Evolutionary conservation across 371 early-diverging fungal species (phyloP), one percentile per base, ranked within the genome.

Genomic region (Mucor indicus): DNA sequence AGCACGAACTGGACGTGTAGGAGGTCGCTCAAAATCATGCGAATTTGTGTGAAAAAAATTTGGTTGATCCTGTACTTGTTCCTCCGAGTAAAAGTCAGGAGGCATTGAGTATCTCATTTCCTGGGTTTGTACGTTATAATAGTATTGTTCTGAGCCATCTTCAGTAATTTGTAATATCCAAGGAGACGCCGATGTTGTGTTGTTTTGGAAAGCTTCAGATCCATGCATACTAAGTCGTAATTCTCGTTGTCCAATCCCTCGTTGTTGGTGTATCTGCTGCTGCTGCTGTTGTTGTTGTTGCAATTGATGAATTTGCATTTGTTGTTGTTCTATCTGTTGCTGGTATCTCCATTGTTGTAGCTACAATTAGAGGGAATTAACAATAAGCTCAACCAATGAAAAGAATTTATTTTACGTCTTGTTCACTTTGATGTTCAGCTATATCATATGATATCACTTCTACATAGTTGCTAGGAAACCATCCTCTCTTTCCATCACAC

Each of bases 381-480:
- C 29, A 27, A 27, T 5, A 7, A 27, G 11, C 11, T 27, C 7
- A 5, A 16, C 10, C n/a, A 1, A 38, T 5, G 29, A 38, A 19
- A 38, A 29, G 19, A 4, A 19, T 55, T n/a, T 35, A 50, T 43
- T 15, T 55, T 71, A 42, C 16, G 8, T 16, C 50, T 13, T 21
- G 53, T 30, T 29, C 48, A 74, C 64, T 57, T 30, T 46, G 50
- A n/a, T 39, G 30, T 40, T 44, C 39, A 20, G 49, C 50, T 9
- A 33, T 12, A 2, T 17, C 38, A 3, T 37, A 13, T 21, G 38
- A 8, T 17, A 78, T 48, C 32, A 67, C 43, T 60, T 83, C 72
- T 8, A 92, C 90, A 64, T 85, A 91, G 60, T 90, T 91, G 24
- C 88, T 86, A 4, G 93, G 96, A 67, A 94, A 93, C 93, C 93